These are phyloP conservation scores for Coniochaeta pulveracea DNA, from an alignment of 2,329 filamentous ascomycete species.

Conservation along the genomic window DNA sequence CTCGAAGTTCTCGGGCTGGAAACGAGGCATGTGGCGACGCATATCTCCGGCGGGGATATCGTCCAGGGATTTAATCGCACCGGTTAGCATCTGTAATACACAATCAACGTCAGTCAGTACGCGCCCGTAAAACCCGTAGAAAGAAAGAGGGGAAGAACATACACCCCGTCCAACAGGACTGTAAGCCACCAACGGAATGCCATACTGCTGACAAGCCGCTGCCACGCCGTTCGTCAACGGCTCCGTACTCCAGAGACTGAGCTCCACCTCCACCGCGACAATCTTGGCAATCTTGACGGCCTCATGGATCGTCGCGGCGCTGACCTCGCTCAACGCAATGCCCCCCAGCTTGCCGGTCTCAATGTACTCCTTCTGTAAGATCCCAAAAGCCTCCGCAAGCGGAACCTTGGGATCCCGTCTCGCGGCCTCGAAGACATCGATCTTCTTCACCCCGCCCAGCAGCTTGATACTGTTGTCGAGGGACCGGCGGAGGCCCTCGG, in stretches of 20 bases:
- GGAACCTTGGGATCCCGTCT: constrained; percentile 40
- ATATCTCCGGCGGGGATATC: constrained; percentile 45
- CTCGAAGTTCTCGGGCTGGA: constrained; percentile 50
- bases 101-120: background rate
- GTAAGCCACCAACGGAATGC: constrained; percentile 62
- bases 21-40: constrained; percentile 39
- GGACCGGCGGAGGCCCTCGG: constrained; percentile 41
- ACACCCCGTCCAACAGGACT: constrained; percentile 20
- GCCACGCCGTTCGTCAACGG: constrained; percentile 24
- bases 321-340: constrained; percentile 40
- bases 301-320: constrained; percentile 34
- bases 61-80: constrained; percentile 35
- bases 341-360: constrained; percentile 38
- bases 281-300: constrained; percentile 32
- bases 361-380: constrained; percentile 36
- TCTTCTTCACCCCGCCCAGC: constrained; percentile 42
- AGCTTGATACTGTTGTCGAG: constrained; percentile 43
- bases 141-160: constrained; percentile 13
- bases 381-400: constrained; percentile 29
- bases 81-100: constrained; percentile 42
- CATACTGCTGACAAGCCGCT: constrained; percentile 44
- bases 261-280: constrained; percentile 37
- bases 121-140: background rate
- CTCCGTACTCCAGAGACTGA: constrained; percentile 26
- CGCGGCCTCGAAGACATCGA: constrained; percentile 49